Evolutionary conservation across 148 eudicot species (phyloP).

Genomic region (Agrostemma githago): DNA sequence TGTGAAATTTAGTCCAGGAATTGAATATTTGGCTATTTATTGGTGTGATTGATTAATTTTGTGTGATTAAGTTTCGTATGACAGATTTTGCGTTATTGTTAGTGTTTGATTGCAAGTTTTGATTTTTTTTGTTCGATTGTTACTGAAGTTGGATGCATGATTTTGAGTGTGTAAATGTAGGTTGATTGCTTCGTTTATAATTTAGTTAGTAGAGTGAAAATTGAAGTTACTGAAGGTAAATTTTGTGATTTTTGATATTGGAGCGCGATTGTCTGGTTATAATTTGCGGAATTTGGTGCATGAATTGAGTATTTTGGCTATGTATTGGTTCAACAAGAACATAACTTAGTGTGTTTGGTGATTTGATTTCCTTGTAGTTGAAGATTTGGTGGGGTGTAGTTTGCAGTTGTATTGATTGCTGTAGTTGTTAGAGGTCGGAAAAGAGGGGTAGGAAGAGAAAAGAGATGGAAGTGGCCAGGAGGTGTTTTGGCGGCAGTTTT

Average conservation of each 20-base stretch:
- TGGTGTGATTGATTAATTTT: conserved; percentile 1
- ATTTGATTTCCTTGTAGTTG: conserved; percentile 12
- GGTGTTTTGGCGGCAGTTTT: conserved; percentile 53
- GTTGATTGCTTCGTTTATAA: no score
- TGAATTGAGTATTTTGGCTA: background rate
- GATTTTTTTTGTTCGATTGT: background rate
- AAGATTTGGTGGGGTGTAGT: conserved; percentile 1
- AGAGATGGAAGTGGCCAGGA: conserved; percentile 63
- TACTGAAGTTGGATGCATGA: conserved; percentile 5
- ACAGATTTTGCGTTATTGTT: background rate
- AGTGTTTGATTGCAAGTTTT: background rate
- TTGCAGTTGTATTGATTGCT: conserved; percentile 6
- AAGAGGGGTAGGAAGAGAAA: conserved; percentile 10
- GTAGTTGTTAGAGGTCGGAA: conserved; percentile 10
- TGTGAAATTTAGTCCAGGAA: conserved; percentile 8
- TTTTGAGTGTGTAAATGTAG: background rate
- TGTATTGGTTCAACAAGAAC: conserved; percentile 19
- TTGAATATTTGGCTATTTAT: conserved; percentile 7
- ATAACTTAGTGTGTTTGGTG: conserved; percentile 12
- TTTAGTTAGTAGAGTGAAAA: background rate
- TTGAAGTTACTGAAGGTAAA: background rate
- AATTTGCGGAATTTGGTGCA: conserved; percentile 8
- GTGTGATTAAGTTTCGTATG: background rate
- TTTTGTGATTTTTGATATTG: background rate
- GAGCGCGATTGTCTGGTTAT: background rate